Evolutionary conservation across 495 filamentous ascomycete species (phyloP), one percentile per base, ranked within the genome.

Genomic region (Aspergillus taichungensis): DNA sequence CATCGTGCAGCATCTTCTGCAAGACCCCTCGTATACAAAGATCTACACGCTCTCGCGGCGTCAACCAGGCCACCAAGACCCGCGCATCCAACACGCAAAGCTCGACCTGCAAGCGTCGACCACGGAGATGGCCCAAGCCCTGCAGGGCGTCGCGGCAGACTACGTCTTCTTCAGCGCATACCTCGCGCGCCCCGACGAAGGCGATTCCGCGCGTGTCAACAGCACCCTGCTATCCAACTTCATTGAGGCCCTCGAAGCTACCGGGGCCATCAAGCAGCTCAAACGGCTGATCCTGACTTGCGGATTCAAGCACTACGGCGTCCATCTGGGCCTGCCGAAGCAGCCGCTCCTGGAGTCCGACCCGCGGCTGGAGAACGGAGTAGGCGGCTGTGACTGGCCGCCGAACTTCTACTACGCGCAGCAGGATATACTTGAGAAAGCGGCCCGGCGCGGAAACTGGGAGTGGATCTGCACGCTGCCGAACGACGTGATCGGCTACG

Each of bases 241-340:
- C 51, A 59, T 79, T 30, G 29, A 61, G 18, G 73, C 72, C 0
- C 59, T 82, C 6, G 63, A 63, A 0, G 61, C 60, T 30, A 72
- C 70, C 3, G 69, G 70, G 0, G 66, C 65, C 11, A 50, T 52
- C 12, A 53, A 56, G 34, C 59, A 61, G 4, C 47, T 78, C 34
- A 74, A 75, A 50, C 66, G 68, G 34, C 62, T 80, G 40, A 55
- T 79, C 35, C 63, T 79, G 28, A 73, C 76, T 2, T 73, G 69
- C 8, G 75, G 77, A 2, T 59, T 63, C 11, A 79, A 78, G 51
- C 72, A 80, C 37, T 81, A 80, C 50, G 73, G 78, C 27, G 73
- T 77, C 1, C 69, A 78, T 53, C 62, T 75, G 2, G 74, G 74
- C n/a, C 44, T 44, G n/a, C 34, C 49, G 14, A 69, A 69, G 43